phyloP scores from a whole-genome alignment of 1,284 basidiomycete genomes.

The Ceratobasidium sp. region DNA sequence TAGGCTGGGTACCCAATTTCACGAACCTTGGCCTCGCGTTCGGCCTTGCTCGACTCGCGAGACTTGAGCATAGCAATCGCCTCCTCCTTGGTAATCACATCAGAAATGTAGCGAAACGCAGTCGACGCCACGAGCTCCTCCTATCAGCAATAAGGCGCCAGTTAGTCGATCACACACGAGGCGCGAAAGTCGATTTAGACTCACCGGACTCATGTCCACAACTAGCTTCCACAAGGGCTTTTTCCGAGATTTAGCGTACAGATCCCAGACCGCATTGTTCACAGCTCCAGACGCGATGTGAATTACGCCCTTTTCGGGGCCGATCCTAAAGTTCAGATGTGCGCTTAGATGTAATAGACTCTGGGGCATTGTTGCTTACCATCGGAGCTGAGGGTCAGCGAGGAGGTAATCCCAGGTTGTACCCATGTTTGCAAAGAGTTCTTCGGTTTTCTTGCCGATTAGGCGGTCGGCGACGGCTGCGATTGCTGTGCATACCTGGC shows the following conservation, averaged over 20 bases:
- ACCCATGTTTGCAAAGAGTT: slow-evolving; percentile 91
- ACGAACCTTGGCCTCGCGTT: slow-evolving; percentile 79
- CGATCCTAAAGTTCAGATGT: slow-evolving; percentile 67
- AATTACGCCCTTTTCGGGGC: slow-evolving; percentile 81
- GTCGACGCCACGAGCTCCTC: slow-evolving; percentile 89
- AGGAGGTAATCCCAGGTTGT: slow-evolving; percentile 82
- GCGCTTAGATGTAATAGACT: not conserved
- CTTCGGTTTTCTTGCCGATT: slow-evolving; percentile 85
- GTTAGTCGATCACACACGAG: not conserved
- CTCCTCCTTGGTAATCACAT: slow-evolving; percentile 91
- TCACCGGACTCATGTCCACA: slow-evolving; percentile 63
- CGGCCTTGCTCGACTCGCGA: slow-evolving; percentile 80
- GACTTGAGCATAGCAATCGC: slow-evolving; percentile 85
- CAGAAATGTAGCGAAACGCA: slow-evolving; percentile 93
- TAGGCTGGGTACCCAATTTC: slow-evolving; percentile 90
- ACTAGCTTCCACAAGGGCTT: slow-evolving; percentile 70
- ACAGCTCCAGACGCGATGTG: slow-evolving; percentile 65
- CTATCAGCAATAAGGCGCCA: slow-evolving; percentile 55
- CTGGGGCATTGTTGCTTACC: slow-evolving; percentile 67
- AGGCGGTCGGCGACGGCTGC: slow-evolving; percentile 81
- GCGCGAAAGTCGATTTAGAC: slow-evolving; percentile 48
- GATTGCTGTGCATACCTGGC: slow-evolving; percentile 83
- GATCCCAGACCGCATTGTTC: slow-evolving; percentile 63
- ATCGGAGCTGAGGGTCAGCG: slow-evolving; percentile 88
- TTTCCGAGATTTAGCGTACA: slow-evolving; percentile 62